Conservation (phyloP, 495 filamentous ascomycete species). For the Aspergillus cristatus region DNA sequence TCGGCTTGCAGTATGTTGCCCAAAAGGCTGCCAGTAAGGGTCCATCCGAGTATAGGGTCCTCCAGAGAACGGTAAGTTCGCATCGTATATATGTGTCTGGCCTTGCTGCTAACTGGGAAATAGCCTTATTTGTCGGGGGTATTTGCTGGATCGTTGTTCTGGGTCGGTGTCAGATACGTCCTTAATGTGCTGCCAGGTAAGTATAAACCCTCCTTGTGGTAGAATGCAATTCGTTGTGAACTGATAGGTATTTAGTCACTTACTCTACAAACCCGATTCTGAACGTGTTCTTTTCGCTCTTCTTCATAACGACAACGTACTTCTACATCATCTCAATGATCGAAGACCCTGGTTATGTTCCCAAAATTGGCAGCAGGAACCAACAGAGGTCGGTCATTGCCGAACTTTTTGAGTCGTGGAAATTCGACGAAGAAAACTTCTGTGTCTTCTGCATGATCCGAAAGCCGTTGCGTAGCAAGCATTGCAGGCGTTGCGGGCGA, state of each 20-base stretch:
- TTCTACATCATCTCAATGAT: conserved; percentile 83
- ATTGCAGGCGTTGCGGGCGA: conserved; percentile 81
- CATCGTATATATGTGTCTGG: neutral
- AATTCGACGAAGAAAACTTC: conserved; percentile 90
- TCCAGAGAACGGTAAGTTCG: conserved; percentile 78
- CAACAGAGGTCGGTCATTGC: conserved; percentile 83
- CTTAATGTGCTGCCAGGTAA: conserved; percentile 62
- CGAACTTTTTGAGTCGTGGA: conserved; percentile 71
- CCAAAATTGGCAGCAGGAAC: conserved; percentile 76
- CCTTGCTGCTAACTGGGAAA: neutral
- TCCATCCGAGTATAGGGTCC: conserved; percentile 72
- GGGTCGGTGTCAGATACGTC: conserved; percentile 69
- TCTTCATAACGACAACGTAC: conserved; percentile 59
- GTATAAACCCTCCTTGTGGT: conserved; percentile 8
- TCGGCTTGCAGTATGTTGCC: conserved; percentile 68
- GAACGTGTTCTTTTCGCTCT: conserved; percentile 63
- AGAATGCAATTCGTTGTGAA: neutral
- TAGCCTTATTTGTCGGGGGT: conserved; percentile 89
- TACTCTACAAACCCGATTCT: conserved; percentile 54
- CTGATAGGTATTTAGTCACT: conserved; percentile 40
- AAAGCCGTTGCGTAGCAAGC: conserved; percentile 85
- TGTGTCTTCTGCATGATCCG: conserved; percentile 90
- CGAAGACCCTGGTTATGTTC: conserved; percentile 88
- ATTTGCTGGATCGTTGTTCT: conserved; percentile 80
- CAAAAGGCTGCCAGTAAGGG: conserved; percentile 70